Conservation (phyloP, 129 eudicot genomes). For the Mikania micrantha region DNA sequence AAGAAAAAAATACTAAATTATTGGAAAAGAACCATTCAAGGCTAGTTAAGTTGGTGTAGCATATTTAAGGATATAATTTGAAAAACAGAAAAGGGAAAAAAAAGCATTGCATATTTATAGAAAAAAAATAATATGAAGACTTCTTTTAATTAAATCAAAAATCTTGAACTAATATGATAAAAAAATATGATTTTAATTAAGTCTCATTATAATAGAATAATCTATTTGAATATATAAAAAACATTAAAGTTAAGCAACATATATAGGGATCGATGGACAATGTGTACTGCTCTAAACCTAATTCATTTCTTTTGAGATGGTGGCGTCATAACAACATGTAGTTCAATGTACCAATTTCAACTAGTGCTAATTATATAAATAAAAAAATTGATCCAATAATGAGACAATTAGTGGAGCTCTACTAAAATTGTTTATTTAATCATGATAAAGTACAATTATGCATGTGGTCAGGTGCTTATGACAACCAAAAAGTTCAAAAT, state of each 20-base stretch:
- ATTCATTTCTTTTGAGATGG: conserved; percentile 22
- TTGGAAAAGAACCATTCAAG: too few species aligned
- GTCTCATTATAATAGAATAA: not conserved
- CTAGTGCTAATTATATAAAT: not conserved
- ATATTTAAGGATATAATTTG: too few species aligned
- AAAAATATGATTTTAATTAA: too few species aligned
- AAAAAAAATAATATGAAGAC: too few species aligned
- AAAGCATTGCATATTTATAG: too few species aligned
- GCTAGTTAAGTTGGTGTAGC: too few species aligned
- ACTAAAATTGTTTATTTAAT: not conserved
- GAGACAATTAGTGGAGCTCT: conserved; percentile 8
- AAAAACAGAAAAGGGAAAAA: too few species aligned
- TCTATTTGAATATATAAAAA: not conserved
- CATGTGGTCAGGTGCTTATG: conserved; percentile 7
- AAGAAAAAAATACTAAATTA: too few species aligned
- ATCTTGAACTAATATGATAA: too few species aligned
- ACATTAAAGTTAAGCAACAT: not conserved
- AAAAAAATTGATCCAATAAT: conserved; percentile 13
- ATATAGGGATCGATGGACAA: not conserved
- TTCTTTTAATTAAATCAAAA: too few species aligned
- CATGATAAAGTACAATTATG: conserved; percentile 4
- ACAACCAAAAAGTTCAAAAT: not conserved
- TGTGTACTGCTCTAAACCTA: conserved; percentile 12
- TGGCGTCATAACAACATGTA: conserved; percentile 22
- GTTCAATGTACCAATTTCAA: conserved; percentile 25